These are phyloP conservation scores for Chlorociboria aeruginascens DNA, from an alignment of 495 filamentous ascomycete genomes.

Conservation along the genomic window DNA sequence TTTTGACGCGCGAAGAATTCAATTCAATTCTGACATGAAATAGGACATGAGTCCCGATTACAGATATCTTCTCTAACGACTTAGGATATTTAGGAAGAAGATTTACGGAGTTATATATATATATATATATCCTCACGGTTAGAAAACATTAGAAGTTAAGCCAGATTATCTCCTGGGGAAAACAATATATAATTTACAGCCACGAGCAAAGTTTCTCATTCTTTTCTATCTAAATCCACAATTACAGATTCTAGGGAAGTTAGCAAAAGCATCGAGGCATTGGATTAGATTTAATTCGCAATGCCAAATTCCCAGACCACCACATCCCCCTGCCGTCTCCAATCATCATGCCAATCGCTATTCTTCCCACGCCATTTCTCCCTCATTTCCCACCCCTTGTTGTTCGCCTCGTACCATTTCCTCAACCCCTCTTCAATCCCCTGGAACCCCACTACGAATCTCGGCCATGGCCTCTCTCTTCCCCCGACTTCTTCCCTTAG, in stretches of 20 bases:
- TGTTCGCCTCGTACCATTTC: conserved; percentile 31
- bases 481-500: conserved; percentile 28
- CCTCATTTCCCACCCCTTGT: conserved; percentile 38
- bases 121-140: no score
- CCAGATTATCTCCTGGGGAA: no score
- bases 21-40: conserved; percentile 1
- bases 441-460: conserved; percentile 45
- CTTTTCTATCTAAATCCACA: no score
- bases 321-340: conserved; percentile 71
- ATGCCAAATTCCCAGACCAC: conserved; percentile 52
- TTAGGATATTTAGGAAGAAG: background rate
- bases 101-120: no score
- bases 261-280: no score
- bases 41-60: conserved; percentile 23
- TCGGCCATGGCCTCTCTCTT: conserved; percentile 28
- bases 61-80: conserved; percentile 16
- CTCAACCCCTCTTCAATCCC: conserved; percentile 32
- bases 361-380: conserved; percentile 68
- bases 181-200: no score
- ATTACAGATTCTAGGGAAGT: no score
- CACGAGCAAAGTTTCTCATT: no score
- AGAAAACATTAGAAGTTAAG: no score
- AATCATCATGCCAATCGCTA: conserved; percentile 78
- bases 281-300: background rate
- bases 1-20: background rate